Evolutionary conservation across 805 yeast genomes (phyloP), one percentile per base, ranked within the genome.

Genomic region (Metschnikowia matae): DNA sequence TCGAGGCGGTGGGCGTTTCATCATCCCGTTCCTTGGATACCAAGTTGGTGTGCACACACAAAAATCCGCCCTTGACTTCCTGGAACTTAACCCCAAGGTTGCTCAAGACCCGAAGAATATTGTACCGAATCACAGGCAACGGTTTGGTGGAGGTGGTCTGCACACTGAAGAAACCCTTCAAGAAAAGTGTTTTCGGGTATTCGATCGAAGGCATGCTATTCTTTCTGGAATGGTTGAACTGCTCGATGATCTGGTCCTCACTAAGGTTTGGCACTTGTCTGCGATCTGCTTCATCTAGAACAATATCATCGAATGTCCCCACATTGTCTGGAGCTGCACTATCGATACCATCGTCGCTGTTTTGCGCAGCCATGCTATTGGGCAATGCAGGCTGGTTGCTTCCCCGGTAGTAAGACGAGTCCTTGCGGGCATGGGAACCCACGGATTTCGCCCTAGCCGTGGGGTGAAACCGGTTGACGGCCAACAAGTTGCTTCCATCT

Each of bases 131-230:
- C 54, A 88, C 87, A 11, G 96, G 91, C 49, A 92, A 75, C 17
- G 96, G 94, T 61, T 89, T 89, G 3, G 96, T 88, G 2, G 97
- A 89, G 0, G 98, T 91, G 1, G 96, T 88, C 69, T 91, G 97
- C 44, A 91, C 97, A 52, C 92, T 84, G 69, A 91, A 91, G 63
- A 92, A 91, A 1, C 97, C 97, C 64, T 90, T 89, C 65, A 91
- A 77, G 73, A 89, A 90, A 56, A 91, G 78, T 1, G 96, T 91
- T 69, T 86, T 86, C 53, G 97, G 96, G 63, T 83, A 89, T 62
- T 91, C 97, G 65, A 92, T 89, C 0, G 97, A 89, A 26, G 95
- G 96, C 97, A 91, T 90, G 14, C 86, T 70, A 49, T 88, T 89
- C 2, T 85, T 81, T 50, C 83, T 80, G 13, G 95, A 90, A 53